A percentile compares a stretch with the other conserved stretches of the same genome.
Conservation (phyloP, 176 grass and related monocot species). For the Luzula sylvatica region DNA sequence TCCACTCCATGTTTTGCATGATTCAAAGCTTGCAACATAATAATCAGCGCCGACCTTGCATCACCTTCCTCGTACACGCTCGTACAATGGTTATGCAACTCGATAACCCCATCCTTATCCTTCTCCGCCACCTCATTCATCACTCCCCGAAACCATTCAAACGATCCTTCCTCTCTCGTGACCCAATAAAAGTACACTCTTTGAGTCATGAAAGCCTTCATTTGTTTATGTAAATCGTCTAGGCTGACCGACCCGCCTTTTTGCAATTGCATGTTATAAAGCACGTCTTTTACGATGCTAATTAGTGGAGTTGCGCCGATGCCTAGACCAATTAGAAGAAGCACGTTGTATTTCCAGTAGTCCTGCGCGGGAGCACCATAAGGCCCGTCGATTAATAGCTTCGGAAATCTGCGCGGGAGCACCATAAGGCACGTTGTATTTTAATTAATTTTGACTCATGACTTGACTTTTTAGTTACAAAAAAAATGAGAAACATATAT, state of each 20-base stretch:
- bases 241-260: background rate
- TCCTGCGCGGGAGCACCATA: conserved; percentile 94
- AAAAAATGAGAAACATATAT: background rate
- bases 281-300: conserved; percentile 94
- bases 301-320: conserved; percentile 92
- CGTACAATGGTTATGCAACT: conserved; percentile 99
- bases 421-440: no score
- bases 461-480: no score
- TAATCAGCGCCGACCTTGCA: conserved; percentile 63
- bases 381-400: conserved; percentile 73
- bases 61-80: conserved; percentile 88
- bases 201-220: conserved; percentile 46
- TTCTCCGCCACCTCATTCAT: conserved; percentile 92
- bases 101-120: conserved; percentile 44
- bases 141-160: conserved; percentile 94
- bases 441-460: no score
- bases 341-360: conserved; percentile 90
- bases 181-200: conserved; percentile 96
- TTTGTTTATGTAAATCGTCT: background rate
- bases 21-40: conserved; percentile 89
- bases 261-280: conserved; percentile 49
- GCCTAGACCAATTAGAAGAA: conserved; percentile 90
- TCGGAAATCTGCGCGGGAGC: conserved; percentile 55
- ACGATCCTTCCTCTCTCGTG: conserved; percentile 70
- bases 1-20: conserved; percentile 89